These are phyloP conservation scores for Aspergillus phoenicis DNA, from an alignment of 2,329 filamentous ascomycete genomes.

Conservation along the genomic window DNA sequence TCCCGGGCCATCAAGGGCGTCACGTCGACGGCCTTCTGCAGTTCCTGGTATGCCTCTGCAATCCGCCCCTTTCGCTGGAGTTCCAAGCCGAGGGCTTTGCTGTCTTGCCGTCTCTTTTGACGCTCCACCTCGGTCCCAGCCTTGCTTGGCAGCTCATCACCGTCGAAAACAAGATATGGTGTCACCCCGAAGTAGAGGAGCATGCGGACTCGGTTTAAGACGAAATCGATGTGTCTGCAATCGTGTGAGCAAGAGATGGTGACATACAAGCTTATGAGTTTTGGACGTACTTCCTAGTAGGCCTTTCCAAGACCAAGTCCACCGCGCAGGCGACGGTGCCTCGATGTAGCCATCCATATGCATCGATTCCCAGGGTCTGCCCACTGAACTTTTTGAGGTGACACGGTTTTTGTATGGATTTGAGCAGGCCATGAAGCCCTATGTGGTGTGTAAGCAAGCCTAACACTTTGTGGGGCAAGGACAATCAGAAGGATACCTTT, in stretches of 20 bases:
- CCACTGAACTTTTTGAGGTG: slow-evolving; percentile 85
- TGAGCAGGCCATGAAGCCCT: slow-evolving; percentile 88
- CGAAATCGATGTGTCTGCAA: slow-evolving; percentile 81
- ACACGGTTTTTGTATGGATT: slow-evolving; percentile 90
- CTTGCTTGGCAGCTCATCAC: slow-evolving; percentile 93
- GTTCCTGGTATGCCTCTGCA: slow-evolving; percentile 77
- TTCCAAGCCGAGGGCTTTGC: slow-evolving; percentile 73
- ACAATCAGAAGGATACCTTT: slow-evolving; percentile 38
- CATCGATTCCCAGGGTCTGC: slow-evolving; percentile 90
- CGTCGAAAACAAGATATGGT: slow-evolving; percentile 96
- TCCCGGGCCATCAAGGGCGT: slow-evolving; percentile 93
- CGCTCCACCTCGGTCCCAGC: slow-evolving; percentile 80
- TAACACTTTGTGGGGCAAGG: slow-evolving; percentile 1
- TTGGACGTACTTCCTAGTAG: slow-evolving; percentile 73
- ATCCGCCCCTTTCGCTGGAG: slow-evolving; percentile 79
- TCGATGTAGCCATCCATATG: slow-evolving; percentile 96
- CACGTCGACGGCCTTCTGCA: slow-evolving; percentile 94
- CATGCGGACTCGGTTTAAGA: slow-evolving; percentile 90
- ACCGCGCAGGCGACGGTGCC: slow-evolving; percentile 88
- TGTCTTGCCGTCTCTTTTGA: slow-evolving; percentile 73
- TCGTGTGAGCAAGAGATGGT: slow-evolving; percentile 39
- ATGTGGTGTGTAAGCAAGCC: slow-evolving; percentile 9
- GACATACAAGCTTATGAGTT: neutral
- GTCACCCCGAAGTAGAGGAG: slow-evolving; percentile 87
- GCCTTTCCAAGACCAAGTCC: slow-evolving; percentile 84